A percentile compares a stretch with the other conserved stretches of the same genome.
These are phyloP conservation scores for Trypanosoma melophagium DNA, from an alignment of 208 protist genomes.

Conservation along the genomic window DNA sequence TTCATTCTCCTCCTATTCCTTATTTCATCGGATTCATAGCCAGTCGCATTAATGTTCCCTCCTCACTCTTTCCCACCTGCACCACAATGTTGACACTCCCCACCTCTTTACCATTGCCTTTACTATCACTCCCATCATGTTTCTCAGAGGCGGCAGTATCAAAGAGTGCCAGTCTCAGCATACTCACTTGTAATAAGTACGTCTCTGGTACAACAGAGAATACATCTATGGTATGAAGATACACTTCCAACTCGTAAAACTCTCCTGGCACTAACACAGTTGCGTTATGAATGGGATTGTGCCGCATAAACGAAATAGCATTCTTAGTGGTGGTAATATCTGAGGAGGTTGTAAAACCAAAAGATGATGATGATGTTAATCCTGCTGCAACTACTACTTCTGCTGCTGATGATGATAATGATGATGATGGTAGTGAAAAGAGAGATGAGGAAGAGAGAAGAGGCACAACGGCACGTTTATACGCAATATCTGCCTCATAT, in stretches of 20 bases:
- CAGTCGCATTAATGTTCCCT: slow-evolving; percentile 22
- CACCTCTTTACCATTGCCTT: background rate
- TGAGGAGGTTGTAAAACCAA: background rate
- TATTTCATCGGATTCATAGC: slow-evolving; percentile 25
- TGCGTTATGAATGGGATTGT: background rate
- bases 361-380: too few species aligned
- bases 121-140: too few species aligned
- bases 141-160: too few species aligned
- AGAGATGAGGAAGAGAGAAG: slow-evolving; percentile 5
- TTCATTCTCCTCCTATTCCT: background rate
- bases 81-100: slow-evolving; percentile 20
- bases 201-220: slow-evolving; percentile 34
- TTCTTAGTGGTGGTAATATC: background rate
- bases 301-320: background rate
- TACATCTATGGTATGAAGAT: slow-evolving; percentile 29
- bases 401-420: too few species aligned
- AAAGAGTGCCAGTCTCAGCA: slow-evolving; percentile 35
- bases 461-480: slow-evolving; percentile 14
- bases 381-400: background rate
- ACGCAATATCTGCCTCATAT: slow-evolving; percentile 58
- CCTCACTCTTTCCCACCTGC: slow-evolving; percentile 23
- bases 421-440: too few species aligned
- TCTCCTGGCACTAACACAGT: slow-evolving; percentile 2
- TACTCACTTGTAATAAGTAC: slow-evolving; percentile 58
- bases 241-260: slow-evolving; percentile 17